Base-by-base conservation (phyloP, 2,329 filamentous ascomycete species). In the Ceratocystis harringtonii region DNA sequence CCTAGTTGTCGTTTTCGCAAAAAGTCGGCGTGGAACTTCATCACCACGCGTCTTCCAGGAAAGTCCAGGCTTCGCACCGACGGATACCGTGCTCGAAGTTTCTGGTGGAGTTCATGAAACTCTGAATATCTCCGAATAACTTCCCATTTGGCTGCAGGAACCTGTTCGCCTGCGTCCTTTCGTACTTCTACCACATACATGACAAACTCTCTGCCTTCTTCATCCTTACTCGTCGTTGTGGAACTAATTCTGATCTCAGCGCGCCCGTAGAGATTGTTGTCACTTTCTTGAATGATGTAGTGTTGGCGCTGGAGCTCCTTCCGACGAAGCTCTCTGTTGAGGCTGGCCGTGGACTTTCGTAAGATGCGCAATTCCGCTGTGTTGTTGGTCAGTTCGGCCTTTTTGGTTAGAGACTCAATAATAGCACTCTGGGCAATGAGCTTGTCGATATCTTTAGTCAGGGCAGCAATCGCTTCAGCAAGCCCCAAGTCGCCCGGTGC, bases 261-360 rank as follows among this genome's bases (percentile, higher is more conserved):
- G 19, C 92, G 88, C 1, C 94, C 94, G 71, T 95, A 97, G 28
- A 99, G 79, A 74, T 91, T 96, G 74, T 96, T 99, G 73, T 99
- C 95, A 72, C 91, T 96, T 75, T 99, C 94, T 75, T 99, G 94
- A 6, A 97, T 85, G 58, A 95, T 90, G 71, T 99, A 99, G 73
- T 99, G 95, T 74, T 96, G 94, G 63, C 92, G 84, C 73, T 99
- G 94, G 72, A 99, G 82, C 75, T 97, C 92, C 73, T 97, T 99
- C 43, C 92, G 85, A 66, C 90, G 84, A 65, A 97, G 91, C 74
- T 99, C 94, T 69, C 94, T 83, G 71, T 95, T 89, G 66, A 99
- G 78, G 74, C 94, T 99, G 41, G 91, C 87, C 74, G 94, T 96
- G 0, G 91, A 96, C 74, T 99, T 99, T 65, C 88, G 85, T 62